Evolutionary conservation across 805 yeast genomes (phyloP).

Genomic region (Sugiyamaella chiloensis): DNA sequence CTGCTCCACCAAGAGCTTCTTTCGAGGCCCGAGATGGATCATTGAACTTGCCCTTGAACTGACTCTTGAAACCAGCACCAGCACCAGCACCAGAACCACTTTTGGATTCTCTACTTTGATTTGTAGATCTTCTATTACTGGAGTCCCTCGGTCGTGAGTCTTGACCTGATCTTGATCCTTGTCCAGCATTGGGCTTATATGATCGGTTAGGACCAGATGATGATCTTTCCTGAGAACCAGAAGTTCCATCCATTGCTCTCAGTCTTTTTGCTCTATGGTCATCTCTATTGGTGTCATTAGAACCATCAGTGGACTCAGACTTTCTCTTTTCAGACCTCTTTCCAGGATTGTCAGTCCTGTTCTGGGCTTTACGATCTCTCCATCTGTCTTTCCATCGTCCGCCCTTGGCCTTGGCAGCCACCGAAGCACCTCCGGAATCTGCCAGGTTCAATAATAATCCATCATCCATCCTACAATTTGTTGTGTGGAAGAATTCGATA

Average conservation of each 20-base stretch:
- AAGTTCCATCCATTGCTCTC: not conserved
- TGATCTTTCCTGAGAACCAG: not conserved
- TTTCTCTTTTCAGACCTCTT: not conserved
- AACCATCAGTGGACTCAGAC: too few species aligned
- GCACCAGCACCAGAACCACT: too few species aligned
- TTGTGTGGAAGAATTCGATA: not conserved
- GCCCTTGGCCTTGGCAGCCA: constrained; percentile 40
- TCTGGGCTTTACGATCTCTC: constrained; percentile 42
- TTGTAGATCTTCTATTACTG: too few species aligned
- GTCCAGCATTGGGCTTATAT: not conserved
- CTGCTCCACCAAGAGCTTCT: constrained; percentile 6
- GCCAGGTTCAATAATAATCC: constrained; percentile 76
- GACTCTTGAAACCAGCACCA: not conserved
- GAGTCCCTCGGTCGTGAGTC: not conserved
- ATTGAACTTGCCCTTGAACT: constrained; percentile 2
- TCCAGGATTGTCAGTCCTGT: not conserved
- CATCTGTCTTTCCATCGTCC: constrained; percentile 85
- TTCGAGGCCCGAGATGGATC: constrained; percentile 3
- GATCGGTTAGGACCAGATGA: not conserved
- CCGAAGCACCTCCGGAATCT: constrained; percentile 12
- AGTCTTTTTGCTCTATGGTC: not conserved
- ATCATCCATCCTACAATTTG: constrained; percentile 39
- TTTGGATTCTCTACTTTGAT: too few species aligned
- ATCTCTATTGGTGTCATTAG: not conserved
- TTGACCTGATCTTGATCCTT: not conserved